Evolutionary conservation across 495 filamentous ascomycete genomes (phyloP), one percentile per base, ranked within the genome.

Genomic region (Penicillium crystallinum): DNA sequence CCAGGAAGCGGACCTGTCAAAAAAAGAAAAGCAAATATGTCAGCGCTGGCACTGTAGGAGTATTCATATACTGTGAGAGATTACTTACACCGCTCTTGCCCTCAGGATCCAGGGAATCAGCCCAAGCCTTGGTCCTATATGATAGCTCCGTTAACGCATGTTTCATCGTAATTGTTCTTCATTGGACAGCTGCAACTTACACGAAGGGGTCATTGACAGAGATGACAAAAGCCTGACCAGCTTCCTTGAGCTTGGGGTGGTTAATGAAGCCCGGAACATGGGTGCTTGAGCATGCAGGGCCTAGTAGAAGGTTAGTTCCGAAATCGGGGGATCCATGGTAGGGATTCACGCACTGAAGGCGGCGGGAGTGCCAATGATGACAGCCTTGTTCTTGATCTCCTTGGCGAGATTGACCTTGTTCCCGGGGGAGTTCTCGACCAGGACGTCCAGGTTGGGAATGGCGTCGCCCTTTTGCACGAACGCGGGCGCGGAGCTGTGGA

Each of bases 141-240:
- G 19, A 52, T 9, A 35, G 23, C 27, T 41, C 14, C 12, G 44
- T 50, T 35, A 47, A 40, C 21, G 27, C 19, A 53, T 4, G 23
- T 8, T 19, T 11, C 12, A 15, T n/a, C 29, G n/a, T 27, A n/a
- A 15, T 8, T 21, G 21, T 14, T 41, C 46, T 19, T 3, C 11
- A 57, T 12, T 47, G 29, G 29, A 23, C 31, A 29, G 25, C 10
- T 34, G 1, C 33, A 4, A 15, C 87, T 74, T 80, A 95, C 83
- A 97, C 93, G 70, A 97, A 97, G 23, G 91, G 82, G 67, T 98
- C 93, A 71, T 98, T 98, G 66, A 97, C 90, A 21, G 84, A 79
- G 44, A 98, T 84, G 22, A 97, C 90, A 55, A 92, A 95, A 35
- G 92, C 86, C 41, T 81, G 64, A 43, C 92, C 89, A 11, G 86